These are phyloP conservation scores for Bidens hawaiensis DNA, from an alignment of 140 eudicot genomes.

Conservation along the genomic window DNA sequence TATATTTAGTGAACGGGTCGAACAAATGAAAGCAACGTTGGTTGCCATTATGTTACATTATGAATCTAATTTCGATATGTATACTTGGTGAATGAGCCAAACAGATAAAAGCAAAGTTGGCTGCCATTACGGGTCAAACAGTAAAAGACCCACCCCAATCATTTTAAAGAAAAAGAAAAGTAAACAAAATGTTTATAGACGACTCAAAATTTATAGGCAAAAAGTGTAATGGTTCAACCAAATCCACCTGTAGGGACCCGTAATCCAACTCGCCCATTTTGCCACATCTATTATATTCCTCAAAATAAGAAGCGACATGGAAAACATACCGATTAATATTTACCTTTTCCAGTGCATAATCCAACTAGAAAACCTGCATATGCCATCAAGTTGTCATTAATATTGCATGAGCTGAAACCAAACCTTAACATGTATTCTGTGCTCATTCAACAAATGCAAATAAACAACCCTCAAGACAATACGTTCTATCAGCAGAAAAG, in stretches of 20 bases:
- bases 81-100: no score
- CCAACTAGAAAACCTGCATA: constrained; percentile 55
- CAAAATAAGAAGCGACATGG: not conserved
- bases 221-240: not conserved
- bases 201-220: not conserved
- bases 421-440: constrained; percentile 65
- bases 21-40: no score
- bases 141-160: no score
- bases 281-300: not conserved
- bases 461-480: constrained; percentile 61
- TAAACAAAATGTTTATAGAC: not conserved
- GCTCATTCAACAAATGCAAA: constrained; percentile 60
- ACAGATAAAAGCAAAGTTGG: no score
- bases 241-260: not conserved
- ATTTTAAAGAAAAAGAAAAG: not conserved
- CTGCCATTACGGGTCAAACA: no score
- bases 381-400: constrained; percentile 61
- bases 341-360: constrained; percentile 49
- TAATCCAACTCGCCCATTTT: not conserved
- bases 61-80: no score
- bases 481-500: constrained; percentile 48
- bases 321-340: not conserved
- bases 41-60: no score
- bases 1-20: no score
- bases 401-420: constrained; percentile 68